Evolutionary conservation across 2,329 filamentous ascomycete species (phyloP).

Genomic region (Cladosporium sp.): DNA sequence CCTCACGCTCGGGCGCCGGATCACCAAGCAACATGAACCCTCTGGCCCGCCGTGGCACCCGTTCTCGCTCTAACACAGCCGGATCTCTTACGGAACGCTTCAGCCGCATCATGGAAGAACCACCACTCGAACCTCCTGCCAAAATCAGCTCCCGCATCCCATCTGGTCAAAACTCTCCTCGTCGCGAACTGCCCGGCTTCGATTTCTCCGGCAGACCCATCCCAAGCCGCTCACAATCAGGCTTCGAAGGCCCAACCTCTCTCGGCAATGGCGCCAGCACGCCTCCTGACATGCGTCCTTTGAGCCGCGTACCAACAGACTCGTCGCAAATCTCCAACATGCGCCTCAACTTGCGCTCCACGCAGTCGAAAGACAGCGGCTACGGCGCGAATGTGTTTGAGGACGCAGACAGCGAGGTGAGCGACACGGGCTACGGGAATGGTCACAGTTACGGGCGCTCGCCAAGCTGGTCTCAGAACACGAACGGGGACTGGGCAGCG

Average conservation of each 20-base stretch:
- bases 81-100: constrained; percentile 63
- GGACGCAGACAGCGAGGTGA: constrained; percentile 50
- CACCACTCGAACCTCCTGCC: constrained; percentile 53
- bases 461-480: constrained; percentile 32
- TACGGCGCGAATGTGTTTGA: constrained; percentile 49
- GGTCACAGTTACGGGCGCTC: background rate
- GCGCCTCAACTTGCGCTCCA: constrained; percentile 49
- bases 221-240: constrained; percentile 52
- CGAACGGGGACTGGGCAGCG: constrained; percentile 29
- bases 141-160: constrained; percentile 51
- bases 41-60: constrained; percentile 44
- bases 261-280: constrained; percentile 54
- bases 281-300: constrained; percentile 47
- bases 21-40: constrained; percentile 31
- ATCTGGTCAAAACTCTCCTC: constrained; percentile 44
- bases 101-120: constrained; percentile 56
- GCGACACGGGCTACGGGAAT: constrained; percentile 20
- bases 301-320: constrained; percentile 58
- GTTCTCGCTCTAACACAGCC: constrained; percentile 64
- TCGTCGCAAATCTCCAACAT: constrained; percentile 50
- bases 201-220: constrained; percentile 52
- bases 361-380: constrained; percentile 34
- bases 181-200: constrained; percentile 43
- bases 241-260: constrained; percentile 55
- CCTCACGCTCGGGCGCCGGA: constrained; percentile 30